Evolutionary conservation across 352 stramenopile genomes (phyloP), one percentile per base, ranked within the genome.

Genomic region (Phytophthora niederhauseri): DNA sequence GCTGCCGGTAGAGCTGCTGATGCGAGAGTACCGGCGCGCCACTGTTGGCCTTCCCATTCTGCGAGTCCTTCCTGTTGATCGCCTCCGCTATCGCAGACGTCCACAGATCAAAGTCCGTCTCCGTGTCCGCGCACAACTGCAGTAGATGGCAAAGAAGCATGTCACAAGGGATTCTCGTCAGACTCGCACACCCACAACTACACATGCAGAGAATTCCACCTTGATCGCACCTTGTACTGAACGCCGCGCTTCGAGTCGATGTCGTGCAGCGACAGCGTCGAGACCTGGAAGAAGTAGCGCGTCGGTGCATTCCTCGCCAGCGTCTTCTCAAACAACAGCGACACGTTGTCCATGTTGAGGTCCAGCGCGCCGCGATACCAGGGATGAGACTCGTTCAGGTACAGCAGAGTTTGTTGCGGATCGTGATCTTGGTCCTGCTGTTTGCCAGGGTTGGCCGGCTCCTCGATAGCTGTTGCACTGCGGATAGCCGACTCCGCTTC

Each of bases 231-330:
- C 80, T 95, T 95, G 75, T 92, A 94, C 66, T 95, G 84, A 3
- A 92, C 72, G 0, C 88, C 86, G n/a, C 85, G 83, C 50, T 94
- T 94, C 7, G 84, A 92, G 26, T 94, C 88, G 34, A 92, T 90
- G 30, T 94, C 83, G 14, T 89, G 81, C 17, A 95, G 68, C 15
- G 82, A 83, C 0, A 93, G 63, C 22, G 83, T 94, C 15, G 88
- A 94, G 0, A 93, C 86, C 66, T 95, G 88, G 50, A 95, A 95
- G 56, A 94, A 94, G 61, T 83, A 94, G n/a, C 78, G 80, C 19
- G 87, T 94, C 28, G 88, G 88, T 2, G 88, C 85, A 52, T 91
- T 93, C 28, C 84, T 80, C 3, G 86, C 88, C 6, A 93, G 64
- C 6, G 83, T 89, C 55, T 94, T 95, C 64, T 94, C 88, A 41